phyloP scores from a whole-genome alignment of 129 eudicot genomes.

The Daucus carota region DH1_v3.0 NC_030387.2:14901001-14901500 shows the following conservation, averaged over 20 bases:
- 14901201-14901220: not conserved
- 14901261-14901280: not conserved
- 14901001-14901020: slow-evolving; percentile 79
- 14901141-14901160: not conserved
- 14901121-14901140: not conserved
- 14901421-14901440: not conserved
- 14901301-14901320: not conserved
- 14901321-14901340: not conserved
- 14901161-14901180: not conserved
- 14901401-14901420: not conserved
- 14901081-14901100: not conserved
- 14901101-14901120: not conserved
- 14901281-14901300: not conserved
- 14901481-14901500: not conserved
- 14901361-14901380: not conserved
- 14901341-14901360: not conserved
- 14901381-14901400: not conserved
- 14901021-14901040: slow-evolving; percentile 81
- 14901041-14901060: slow-evolving; percentile 78
- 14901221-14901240: not conserved
- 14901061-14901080: slow-evolving; percentile 39
- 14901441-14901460: not conserved
- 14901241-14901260: not conserved
- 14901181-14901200: not conserved
- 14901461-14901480: not conserved